Percentiles rank a stretch among this genome's conserved stretches.
These are phyloP conservation scores for Fusarium praegraminearum DNA, from an alignment of 2,329 filamentous ascomycete genomes.

Conservation along the genomic window DNA sequence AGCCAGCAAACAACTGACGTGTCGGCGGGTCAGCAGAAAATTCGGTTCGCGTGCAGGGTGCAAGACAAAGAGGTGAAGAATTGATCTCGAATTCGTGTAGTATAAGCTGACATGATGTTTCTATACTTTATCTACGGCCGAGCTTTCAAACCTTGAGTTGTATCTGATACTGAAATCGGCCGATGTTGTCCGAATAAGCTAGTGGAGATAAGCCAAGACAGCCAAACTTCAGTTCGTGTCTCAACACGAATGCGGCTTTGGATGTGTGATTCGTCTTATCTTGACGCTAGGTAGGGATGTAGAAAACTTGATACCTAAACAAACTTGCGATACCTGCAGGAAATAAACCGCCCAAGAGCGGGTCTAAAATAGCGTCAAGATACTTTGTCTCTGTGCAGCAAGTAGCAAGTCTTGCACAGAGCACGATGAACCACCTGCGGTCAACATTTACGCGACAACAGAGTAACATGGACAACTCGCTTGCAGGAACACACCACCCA, in stretches of 20 bases:
- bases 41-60: neutral
- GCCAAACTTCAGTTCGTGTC: neutral
- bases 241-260: neutral
- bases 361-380: neutral
- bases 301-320: neutral
- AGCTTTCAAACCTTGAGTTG: neutral
- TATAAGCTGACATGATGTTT: neutral
- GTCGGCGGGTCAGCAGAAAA: slow-evolving; percentile 3
- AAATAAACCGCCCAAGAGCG: neutral
- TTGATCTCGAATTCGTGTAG: neutral
- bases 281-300: neutral
- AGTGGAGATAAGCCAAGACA: slow-evolving; percentile 8
- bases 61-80: neutral
- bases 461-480: neutral
- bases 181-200: slow-evolving; percentile 1
- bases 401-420: neutral
- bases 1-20: slow-evolving; percentile 3
- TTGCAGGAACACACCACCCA: too few species aligned
- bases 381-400: neutral
- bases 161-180: neutral
- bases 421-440: neutral
- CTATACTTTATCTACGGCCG: neutral
- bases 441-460: neutral
- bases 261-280: neutral
- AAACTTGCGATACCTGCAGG: neutral